phyloP scores from a whole-genome alignment of 2,329 filamentous ascomycete species.

The Metarhizium brunneum region DNA sequence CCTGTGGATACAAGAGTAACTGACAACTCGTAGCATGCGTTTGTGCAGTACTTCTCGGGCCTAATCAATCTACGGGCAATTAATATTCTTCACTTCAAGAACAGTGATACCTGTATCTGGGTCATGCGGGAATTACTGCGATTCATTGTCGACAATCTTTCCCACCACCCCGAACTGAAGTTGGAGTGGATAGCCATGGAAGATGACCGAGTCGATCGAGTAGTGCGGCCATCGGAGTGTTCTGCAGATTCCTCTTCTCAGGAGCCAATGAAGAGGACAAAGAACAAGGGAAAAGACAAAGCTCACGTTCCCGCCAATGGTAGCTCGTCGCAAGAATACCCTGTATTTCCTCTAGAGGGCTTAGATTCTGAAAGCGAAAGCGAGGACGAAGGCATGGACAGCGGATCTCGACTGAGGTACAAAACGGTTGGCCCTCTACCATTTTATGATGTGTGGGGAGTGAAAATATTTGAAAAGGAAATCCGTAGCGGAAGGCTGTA shows the following conservation, averaged over 20 bases:
- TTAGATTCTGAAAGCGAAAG: constrained; percentile 25
- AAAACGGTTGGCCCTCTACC: constrained; percentile 27
- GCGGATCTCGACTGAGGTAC: constrained; percentile 23
- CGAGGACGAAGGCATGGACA: constrained; percentile 22
- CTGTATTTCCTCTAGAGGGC: constrained; percentile 18
- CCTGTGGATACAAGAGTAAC: not conserved
- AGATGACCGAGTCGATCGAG: constrained; percentile 37
- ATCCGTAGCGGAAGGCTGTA: constrained; percentile 22
- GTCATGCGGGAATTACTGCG: constrained; percentile 46
- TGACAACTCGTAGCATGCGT: constrained; percentile 36
- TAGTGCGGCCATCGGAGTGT: constrained; percentile 31
- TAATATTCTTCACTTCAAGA: constrained; percentile 44
- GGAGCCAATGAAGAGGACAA: constrained; percentile 20
- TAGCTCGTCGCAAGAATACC: constrained; percentile 12
- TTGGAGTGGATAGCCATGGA: constrained; percentile 51
- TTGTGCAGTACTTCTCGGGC: constrained; percentile 44
- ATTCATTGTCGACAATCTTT: constrained; percentile 50
- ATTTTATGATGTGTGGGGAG: constrained; percentile 33
- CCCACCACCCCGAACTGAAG: constrained; percentile 44
- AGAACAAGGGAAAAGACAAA: constrained; percentile 26
- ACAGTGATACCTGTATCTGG: constrained; percentile 46
- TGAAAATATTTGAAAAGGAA: constrained; percentile 52
- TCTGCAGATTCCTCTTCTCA: constrained; percentile 17
- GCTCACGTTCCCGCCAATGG: constrained; percentile 10
- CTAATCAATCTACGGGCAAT: constrained; percentile 42